These are phyloP conservation scores for Fusarium multiceps DNA, from an alignment of 2,329 filamentous ascomycete genomes.

Conservation along the genomic window DNA sequence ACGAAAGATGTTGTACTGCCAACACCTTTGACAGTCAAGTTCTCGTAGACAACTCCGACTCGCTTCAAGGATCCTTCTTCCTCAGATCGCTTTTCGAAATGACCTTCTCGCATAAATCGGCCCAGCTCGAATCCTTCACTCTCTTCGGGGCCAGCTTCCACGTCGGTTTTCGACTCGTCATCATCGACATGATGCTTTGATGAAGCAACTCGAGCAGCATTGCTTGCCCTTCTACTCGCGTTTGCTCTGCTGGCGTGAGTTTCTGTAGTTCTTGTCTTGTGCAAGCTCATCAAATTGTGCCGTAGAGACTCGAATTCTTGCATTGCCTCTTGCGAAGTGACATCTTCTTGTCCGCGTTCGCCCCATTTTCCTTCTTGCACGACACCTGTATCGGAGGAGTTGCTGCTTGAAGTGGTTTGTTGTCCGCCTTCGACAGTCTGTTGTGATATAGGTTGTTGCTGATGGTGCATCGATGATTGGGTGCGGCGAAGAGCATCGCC, in stretches of 20 bases:
- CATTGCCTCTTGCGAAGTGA: conserved; percentile 50
- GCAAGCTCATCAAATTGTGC: conserved; percentile 50
- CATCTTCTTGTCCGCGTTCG: conserved; percentile 51
- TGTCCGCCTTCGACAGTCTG: conserved; percentile 34
- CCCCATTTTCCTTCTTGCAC: conserved; percentile 49
- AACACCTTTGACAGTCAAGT: conserved; percentile 78
- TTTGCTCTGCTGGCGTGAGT: conserved; percentile 45
- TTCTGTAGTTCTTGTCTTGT: conserved; percentile 51
- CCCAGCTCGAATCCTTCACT: conserved; percentile 32
- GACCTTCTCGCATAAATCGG: conserved; percentile 35
- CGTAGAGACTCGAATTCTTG: conserved; percentile 52
- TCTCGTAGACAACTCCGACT: conserved; percentile 80
- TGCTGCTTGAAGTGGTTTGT: conserved; percentile 19
- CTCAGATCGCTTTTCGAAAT: conserved; percentile 45
- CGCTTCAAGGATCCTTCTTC: conserved; percentile 75
- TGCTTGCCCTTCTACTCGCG: conserved; percentile 15
- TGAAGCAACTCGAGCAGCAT: conserved; percentile 22
- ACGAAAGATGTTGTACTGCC: conserved; percentile 75
- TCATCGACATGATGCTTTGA: conserved; percentile 46
- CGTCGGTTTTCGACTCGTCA: conserved; percentile 52
- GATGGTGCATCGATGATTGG: conserved; percentile 45
- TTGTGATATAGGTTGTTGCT: conserved; percentile 33
- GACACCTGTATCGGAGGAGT: conserved; percentile 35
- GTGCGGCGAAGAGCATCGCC: conserved; percentile 49
- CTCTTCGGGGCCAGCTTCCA: conserved; percentile 25